phyloP scores from a whole-genome alignment of 2,329 filamentous ascomycete genomes.

The Alternaria triticimaculans region DNA sequence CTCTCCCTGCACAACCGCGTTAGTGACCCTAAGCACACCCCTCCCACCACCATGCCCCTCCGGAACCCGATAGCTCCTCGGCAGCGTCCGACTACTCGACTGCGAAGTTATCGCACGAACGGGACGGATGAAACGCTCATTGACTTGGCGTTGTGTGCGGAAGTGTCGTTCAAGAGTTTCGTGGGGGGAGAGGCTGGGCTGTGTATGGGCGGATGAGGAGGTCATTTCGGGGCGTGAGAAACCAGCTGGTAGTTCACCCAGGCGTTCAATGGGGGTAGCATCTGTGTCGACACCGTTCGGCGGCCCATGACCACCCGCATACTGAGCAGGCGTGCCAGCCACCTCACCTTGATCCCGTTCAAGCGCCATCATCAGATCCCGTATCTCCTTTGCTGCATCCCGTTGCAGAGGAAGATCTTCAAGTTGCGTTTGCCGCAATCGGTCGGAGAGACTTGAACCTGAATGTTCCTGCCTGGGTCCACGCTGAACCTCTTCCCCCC shows the following conservation, averaged over 20 bases:
- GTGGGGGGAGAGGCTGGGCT: background rate
- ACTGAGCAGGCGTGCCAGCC: background rate
- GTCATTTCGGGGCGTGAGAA: background rate
- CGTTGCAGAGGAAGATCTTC: slow-evolving; percentile 3
- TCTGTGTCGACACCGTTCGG: too few species aligned
- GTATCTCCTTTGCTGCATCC: slow-evolving; percentile 4
- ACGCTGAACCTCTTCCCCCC: too few species aligned
- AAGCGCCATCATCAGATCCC: background rate
- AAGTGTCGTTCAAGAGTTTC: background rate
- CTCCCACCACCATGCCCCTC: background rate
- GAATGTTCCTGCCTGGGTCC: background rate
- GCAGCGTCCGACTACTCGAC: background rate
- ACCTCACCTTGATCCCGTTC: background rate
- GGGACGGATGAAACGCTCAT: background rate
- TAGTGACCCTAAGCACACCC: background rate
- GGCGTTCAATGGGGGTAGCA: too few species aligned
- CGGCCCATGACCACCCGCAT: too few species aligned
- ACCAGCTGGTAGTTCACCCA: background rate
- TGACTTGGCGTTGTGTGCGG: background rate
- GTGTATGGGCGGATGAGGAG: background rate
- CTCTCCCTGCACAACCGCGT: background rate
- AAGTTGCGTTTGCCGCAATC: background rate
- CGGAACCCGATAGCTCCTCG: background rate
- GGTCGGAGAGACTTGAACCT: slow-evolving; percentile 3
- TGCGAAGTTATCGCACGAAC: background rate